phyloP scores from a whole-genome alignment of 345 rosid species.

The Gossypium sturtianum region DNA sequence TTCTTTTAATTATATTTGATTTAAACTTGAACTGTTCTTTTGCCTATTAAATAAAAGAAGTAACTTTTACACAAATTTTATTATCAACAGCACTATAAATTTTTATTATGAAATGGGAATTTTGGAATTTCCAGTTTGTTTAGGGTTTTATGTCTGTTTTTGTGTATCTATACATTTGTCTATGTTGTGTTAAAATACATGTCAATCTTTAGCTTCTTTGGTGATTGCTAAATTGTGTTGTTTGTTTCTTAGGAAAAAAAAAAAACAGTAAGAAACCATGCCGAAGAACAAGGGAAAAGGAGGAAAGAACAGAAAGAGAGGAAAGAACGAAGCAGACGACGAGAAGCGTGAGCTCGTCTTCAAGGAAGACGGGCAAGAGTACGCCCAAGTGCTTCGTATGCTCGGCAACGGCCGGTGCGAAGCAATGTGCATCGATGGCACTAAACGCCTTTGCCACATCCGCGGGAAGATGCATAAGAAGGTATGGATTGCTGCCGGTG shows the following conservation, averaged over 20 bases:
- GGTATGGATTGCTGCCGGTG: background rate
- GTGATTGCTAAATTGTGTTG: background rate
- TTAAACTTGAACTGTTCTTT: background rate
- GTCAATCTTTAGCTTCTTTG: background rate
- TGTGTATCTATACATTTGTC: background rate
- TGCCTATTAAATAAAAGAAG: background rate
- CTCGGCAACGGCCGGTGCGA: background rate
- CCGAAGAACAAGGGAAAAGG: constrained; percentile 67
- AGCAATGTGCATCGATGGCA: background rate
- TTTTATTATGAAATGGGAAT: background rate
- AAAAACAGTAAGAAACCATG: constrained; percentile 17
- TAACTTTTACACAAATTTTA: background rate
- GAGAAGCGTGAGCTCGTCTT: constrained; percentile 52
- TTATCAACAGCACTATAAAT: background rate
- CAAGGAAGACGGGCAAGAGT: constrained; percentile 59
- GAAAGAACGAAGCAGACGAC: constrained; percentile 58
- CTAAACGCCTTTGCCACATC: background rate
- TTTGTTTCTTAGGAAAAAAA: background rate
- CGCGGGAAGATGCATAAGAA: background rate
- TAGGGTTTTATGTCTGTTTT: background rate
- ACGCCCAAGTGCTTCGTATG: constrained; percentile 35
- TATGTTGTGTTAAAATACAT: background rate
- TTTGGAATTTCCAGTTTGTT: background rate
- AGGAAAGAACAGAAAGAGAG: constrained; percentile 62
- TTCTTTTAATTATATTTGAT: background rate